Evolutionary conservation across 2,329 filamentous ascomycete genomes (phyloP).

Genomic region (Sphaerostilbella broomeana): DNA sequence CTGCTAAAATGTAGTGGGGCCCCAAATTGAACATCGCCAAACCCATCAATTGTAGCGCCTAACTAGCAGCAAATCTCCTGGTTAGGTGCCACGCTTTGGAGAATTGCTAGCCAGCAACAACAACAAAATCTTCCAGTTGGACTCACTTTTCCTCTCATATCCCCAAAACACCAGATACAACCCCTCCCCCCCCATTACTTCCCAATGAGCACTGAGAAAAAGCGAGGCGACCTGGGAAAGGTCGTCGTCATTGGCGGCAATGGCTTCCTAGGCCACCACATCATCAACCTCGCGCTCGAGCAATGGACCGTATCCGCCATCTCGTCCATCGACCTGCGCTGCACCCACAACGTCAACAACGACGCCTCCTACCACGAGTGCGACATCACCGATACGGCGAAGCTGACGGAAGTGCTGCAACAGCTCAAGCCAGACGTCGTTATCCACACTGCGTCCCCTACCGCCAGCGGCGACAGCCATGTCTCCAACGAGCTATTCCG

Average conservation of each 20-base stretch:
- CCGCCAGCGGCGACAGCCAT: conserved; percentile 46
- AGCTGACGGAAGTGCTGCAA: conserved; percentile 57
- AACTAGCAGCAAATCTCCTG: too few relatives aligned
- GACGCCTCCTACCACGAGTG: conserved; percentile 61
- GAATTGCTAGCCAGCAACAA: too few relatives aligned
- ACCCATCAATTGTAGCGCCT: too few relatives aligned
- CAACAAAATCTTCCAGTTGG: too few relatives aligned
- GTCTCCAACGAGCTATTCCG: conserved; percentile 58
- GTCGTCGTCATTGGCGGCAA: conserved; percentile 78
- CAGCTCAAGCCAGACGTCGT: conserved; percentile 71
- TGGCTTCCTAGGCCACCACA: conserved; percentile 77
- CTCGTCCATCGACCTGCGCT: conserved; percentile 66
- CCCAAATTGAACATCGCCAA: too few relatives aligned
- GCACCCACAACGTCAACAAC: conserved; percentile 59
- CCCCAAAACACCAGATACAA: too few relatives aligned
- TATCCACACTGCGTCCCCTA: conserved; percentile 80
- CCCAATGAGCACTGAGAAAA: conserved; percentile 11
- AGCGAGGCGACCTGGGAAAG: conserved; percentile 50
- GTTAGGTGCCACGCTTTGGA: too few relatives aligned
- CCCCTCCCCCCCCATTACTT: background rate
- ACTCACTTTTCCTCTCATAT: too few relatives aligned
- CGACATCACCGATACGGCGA: conserved; percentile 64
- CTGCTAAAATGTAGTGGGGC: too few relatives aligned
- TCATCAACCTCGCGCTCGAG: conserved; percentile 65
- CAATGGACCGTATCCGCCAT: conserved; percentile 46